A percentile compares a stretch with the other conserved stretches of the same genome.
Conservation (phyloP, 202 grass and related monocot species). For the Hordeum pubiflorum region DNA sequence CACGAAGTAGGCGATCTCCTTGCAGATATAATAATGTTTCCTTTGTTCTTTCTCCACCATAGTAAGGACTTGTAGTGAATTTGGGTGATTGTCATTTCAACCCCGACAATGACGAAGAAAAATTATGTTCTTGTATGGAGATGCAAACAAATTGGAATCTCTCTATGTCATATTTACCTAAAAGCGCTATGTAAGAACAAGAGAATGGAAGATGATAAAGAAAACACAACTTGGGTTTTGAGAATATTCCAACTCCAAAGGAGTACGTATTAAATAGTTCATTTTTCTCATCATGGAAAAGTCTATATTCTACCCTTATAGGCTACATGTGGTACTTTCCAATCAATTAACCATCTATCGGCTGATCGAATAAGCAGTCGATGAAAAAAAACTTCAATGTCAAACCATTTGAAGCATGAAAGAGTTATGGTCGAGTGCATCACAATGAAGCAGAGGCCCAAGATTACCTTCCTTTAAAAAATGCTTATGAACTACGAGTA, state of each 20-base stretch:
- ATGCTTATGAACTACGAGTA: not conserved
- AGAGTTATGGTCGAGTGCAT: not conserved
- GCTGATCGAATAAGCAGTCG: no score
- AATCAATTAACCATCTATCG: not conserved
- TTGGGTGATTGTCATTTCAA: slow-evolving; percentile 30
- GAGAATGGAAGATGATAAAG: not conserved
- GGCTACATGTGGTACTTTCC: not conserved
- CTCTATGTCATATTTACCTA: not conserved
- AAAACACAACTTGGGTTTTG: not conserved
- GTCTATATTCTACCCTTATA: not conserved
- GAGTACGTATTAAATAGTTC: not conserved
- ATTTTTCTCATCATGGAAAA: not conserved
- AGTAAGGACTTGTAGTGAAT: not conserved
- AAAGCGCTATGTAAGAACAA: not conserved
- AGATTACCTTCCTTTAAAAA: not conserved
- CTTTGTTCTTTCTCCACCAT: not conserved
- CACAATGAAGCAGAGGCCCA: not conserved
- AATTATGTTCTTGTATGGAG: slow-evolving; percentile 22
- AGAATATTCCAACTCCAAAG: not conserved
- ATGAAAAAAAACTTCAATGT: not conserved
- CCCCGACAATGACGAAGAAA: not conserved
- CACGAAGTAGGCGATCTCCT: no score
- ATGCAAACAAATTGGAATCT: slow-evolving; percentile 26
- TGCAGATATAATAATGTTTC: not conserved
- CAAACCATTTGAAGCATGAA: not conserved